Percentiles rank a stretch among this genome's conserved stretches.
Evolutionary conservation across 2,329 filamentous ascomycete genomes (phyloP).

Genomic region (Fusarium cyanostomum): DNA sequence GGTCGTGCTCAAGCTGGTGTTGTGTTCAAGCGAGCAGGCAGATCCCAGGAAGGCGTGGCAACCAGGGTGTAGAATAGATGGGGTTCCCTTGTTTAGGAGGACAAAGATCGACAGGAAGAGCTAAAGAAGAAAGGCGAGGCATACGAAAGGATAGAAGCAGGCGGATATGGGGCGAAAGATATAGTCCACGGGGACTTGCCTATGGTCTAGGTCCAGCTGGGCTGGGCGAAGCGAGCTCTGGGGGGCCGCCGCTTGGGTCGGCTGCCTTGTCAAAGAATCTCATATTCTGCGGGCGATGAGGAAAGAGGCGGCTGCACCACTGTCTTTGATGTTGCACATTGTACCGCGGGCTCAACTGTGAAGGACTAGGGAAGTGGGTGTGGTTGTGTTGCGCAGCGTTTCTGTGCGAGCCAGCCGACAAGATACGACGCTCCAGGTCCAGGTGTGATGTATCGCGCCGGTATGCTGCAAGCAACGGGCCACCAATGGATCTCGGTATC

Average conservation of each 20-base stretch:
- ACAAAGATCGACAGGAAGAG: conserved; percentile 29
- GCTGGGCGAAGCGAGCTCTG: conserved; percentile 10
- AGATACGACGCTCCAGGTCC: conserved; percentile 23
- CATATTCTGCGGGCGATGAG: conserved; percentile 42
- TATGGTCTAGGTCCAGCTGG: background rate
- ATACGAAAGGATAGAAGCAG: conserved; percentile 10
- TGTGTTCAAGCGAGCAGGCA: conserved; percentile 10
- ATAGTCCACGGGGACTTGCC: conserved; percentile 23
- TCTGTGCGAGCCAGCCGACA: conserved; percentile 20
- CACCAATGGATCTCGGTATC: conserved; percentile 17
- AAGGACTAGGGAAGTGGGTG: conserved; percentile 22
- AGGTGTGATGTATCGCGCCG: conserved; percentile 16
- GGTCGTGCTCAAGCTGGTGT: conserved; percentile 10
- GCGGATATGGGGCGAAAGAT: conserved; percentile 33
- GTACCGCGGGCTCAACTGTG: conserved; percentile 19
- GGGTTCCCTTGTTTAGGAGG: conserved; percentile 27
- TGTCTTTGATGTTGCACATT: conserved; percentile 39
- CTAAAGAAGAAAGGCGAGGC: conserved; percentile 29
- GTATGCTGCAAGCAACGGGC: conserved; percentile 7
- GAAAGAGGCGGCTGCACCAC: conserved; percentile 24
- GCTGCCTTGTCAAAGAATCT: conserved; percentile 28
- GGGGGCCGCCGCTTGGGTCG: conserved; percentile 15
- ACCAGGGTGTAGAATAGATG: background rate
- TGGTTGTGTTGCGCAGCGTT: conserved; percentile 25
- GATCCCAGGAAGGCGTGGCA: conserved; percentile 19